Percentiles rank a stretch among this genome's conserved stretches.
Evolutionary conservation across 208 protist species (phyloP).

Genomic region (Vickermania ingenoplastis): DNA sequence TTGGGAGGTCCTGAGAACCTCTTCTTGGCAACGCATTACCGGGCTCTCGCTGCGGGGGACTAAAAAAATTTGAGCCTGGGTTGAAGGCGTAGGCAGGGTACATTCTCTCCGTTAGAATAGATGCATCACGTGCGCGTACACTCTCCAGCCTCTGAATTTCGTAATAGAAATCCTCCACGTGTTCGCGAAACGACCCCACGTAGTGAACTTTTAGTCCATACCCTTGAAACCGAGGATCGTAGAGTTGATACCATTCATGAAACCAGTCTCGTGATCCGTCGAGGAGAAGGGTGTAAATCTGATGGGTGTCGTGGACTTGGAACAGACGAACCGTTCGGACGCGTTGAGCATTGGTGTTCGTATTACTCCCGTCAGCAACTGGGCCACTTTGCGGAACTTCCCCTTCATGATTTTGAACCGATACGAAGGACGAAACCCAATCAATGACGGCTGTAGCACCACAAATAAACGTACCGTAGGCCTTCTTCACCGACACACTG

Average conservation of each 20-base stretch:
- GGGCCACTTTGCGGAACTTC: conserved; percentile 52
- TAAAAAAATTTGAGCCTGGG: too few species aligned
- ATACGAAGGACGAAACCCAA: conserved; percentile 37
- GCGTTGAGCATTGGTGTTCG: conserved; percentile 1
- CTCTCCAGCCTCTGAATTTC: conserved; percentile 48
- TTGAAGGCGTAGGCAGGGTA: background rate
- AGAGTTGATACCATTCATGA: conserved; percentile 43
- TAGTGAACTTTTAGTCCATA: conserved; percentile 47
- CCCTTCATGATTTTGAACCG: conserved; percentile 30
- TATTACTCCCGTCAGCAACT: conserved; percentile 19
- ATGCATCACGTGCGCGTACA: conserved; percentile 10
- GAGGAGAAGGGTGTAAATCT: conserved; percentile 45
- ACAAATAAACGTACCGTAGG: conserved; percentile 57
- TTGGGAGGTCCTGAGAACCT: conserved; percentile 7
- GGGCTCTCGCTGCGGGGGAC: too few species aligned
- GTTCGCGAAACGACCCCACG: conserved; percentile 34
- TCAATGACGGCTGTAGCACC: conserved; percentile 26
- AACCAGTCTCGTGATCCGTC: conserved; percentile 53
- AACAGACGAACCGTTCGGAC: conserved; percentile 13
- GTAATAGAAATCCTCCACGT: conserved; percentile 33
- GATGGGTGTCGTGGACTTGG: conserved; percentile 56
- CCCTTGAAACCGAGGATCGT: conserved; percentile 44
- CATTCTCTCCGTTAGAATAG: conserved; percentile 2
- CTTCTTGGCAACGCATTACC: too few species aligned
- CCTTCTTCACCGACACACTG: conserved; percentile 14